These are phyloP conservation scores for Podospora fimiseda DNA, from an alignment of 495 filamentous ascomycete genomes.

Conservation along the genomic window DNA sequence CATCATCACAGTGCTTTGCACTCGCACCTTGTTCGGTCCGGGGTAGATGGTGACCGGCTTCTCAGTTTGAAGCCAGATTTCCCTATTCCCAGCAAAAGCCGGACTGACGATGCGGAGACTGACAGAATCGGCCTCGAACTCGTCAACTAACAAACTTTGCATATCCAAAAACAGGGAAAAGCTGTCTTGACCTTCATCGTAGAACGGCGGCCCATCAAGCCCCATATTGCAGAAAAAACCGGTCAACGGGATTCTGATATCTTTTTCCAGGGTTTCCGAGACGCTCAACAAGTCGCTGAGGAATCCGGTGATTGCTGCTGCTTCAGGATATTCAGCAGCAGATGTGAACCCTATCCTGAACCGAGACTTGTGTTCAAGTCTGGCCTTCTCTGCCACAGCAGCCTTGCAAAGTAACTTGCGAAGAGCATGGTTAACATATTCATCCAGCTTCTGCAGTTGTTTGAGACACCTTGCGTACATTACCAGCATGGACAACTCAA, in stretches of 20 bases:
- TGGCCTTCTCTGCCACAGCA: conserved; percentile 49
- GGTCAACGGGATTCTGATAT: conserved; percentile 58
- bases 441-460: conserved; percentile 65
- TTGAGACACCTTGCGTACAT: conserved; percentile 83
- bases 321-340: conserved; percentile 41
- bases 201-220: conserved; percentile 62
- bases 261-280: conserved; percentile 57
- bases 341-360: conserved; percentile 18
- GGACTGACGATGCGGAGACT: conserved; percentile 56
- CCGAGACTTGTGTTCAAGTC: conserved; percentile 33
- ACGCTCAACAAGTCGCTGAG: conserved; percentile 58
- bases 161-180: conserved; percentile 67
- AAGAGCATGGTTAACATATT: conserved; percentile 68
- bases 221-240: conserved; percentile 67
- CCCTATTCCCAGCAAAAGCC: conserved; percentile 43
- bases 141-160: conserved; percentile 64
- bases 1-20: conserved; percentile 53
- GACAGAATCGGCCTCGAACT: conserved; percentile 59
- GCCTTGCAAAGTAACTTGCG: conserved; percentile 72
- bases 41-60: conserved; percentile 40
- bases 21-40: conserved; percentile 46
- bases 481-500: conserved; percentile 76
- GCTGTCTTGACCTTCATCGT: conserved; percentile 68
- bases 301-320: conserved; percentile 51
- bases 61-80: conserved; percentile 58